These are phyloP conservation scores for Schoenoplectus triqueter DNA, from an alignment of 202 grass and related monocot genomes.

Conservation along the genomic window DNA sequence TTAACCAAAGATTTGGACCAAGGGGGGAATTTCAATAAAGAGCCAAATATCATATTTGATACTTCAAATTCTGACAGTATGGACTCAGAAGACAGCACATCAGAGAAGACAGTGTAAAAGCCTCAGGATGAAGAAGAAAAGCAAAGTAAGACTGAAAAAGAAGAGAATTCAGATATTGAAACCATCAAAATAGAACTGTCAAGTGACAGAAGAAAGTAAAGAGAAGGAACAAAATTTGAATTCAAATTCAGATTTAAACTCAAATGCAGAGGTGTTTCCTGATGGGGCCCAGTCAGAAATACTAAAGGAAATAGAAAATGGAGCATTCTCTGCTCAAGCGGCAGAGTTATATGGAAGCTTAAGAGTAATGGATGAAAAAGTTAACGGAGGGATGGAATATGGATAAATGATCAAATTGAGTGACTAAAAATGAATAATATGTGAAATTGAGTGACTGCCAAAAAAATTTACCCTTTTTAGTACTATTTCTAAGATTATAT, in stretches of 20 bases:
- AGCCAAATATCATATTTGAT: slow-evolving; percentile 45
- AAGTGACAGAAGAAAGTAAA: slow-evolving; percentile 59
- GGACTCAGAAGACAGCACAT: slow-evolving; percentile 44
- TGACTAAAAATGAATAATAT: no score
- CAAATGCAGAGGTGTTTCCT: slow-evolving; percentile 56
- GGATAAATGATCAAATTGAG: no score
- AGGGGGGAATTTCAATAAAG: slow-evolving; percentile 47
- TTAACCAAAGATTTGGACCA: slow-evolving; percentile 42
- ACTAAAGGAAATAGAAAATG: slow-evolving; percentile 82
- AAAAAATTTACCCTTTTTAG: no score
- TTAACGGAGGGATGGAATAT: no score
- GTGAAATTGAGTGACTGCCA: no score
- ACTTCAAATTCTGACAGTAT: slow-evolving; percentile 47
- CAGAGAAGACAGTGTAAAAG: slow-evolving; percentile 51
- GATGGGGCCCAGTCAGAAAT: slow-evolving; percentile 80
- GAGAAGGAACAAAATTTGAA: slow-evolving; percentile 47
- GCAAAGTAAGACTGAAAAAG: slow-evolving; percentile 46
- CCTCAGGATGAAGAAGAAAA: slow-evolving; percentile 40
- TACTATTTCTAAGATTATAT: no score
- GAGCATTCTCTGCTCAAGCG: slow-evolving; percentile 71
- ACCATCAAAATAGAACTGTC: slow-evolving; percentile 50
- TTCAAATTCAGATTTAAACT: neutral
- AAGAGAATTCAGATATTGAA: slow-evolving; percentile 40
- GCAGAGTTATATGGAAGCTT: slow-evolving; percentile 46
- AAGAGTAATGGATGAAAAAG: no score